Evolutionary conservation across 371 early-diverging fungal species (phyloP).

Genomic region (Mucor piriformis): DNA sequence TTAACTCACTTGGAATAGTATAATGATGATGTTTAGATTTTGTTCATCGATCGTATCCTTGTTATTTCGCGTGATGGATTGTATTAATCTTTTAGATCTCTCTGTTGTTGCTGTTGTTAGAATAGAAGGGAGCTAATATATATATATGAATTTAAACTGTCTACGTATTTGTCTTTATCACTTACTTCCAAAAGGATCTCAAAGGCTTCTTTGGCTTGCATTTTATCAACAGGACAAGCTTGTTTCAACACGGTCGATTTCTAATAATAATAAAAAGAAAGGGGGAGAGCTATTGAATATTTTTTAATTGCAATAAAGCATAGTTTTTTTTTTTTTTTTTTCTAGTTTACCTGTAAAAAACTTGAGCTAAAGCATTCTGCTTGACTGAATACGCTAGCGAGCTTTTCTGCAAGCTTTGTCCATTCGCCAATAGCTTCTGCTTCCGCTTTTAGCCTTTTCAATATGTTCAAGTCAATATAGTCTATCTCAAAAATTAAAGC

Average conservation of each 20-base stretch:
- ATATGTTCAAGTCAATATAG: slow-evolving; percentile 2
- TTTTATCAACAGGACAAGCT: slow-evolving; percentile 20
- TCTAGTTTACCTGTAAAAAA: slow-evolving; percentile 15
- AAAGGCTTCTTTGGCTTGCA: slow-evolving; percentile 20
- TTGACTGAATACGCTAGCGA: slow-evolving; percentile 15
- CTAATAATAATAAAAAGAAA: too few relatives aligned
- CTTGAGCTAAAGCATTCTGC: slow-evolving; percentile 11
- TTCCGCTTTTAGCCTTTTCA: slow-evolving; percentile 4
- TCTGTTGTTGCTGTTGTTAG: slow-evolving; percentile 5
- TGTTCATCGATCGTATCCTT: slow-evolving; percentile 8
- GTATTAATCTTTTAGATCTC: slow-evolving; percentile 7
- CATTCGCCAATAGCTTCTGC: slow-evolving; percentile 3
- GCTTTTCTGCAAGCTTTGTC: slow-evolving; percentile 13
- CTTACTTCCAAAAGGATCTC: slow-evolving; percentile 13
- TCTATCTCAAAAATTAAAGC: neutral
- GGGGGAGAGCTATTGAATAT: too few relatives aligned
- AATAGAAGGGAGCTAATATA: slow-evolving; percentile 13
- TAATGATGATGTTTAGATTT: slow-evolving; percentile 33
- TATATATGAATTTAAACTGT: neutral
- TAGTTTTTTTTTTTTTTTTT: neutral
- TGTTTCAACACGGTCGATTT: neutral
- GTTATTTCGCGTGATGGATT: slow-evolving; percentile 6
- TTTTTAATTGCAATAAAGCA: too few relatives aligned
- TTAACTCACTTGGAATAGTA: slow-evolving; percentile 38
- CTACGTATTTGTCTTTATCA: too few relatives aligned